These are phyloP conservation scores for Arachnomyces sp. DNA, from an alignment of 2,329 filamentous ascomycete genomes.

Conservation along the genomic window DNA sequence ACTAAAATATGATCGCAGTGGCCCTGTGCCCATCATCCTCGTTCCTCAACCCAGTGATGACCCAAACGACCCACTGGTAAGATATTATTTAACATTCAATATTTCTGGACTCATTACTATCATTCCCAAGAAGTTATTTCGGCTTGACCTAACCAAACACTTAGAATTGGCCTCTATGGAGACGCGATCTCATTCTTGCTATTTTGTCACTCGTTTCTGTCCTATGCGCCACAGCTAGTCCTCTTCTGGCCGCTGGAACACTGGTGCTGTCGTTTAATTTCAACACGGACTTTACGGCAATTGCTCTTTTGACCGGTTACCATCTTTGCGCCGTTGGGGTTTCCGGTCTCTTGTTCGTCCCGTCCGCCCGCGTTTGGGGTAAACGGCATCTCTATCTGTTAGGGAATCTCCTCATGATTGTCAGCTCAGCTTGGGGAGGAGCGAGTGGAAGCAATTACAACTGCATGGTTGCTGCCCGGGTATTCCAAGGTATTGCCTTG, in stretches of 20 bases:
- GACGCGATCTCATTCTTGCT: constrained; percentile 70
- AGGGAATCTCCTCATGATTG: constrained; percentile 65
- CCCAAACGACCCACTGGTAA: constrained; percentile 75
- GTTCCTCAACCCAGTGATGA: constrained; percentile 88
- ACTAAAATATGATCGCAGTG: constrained; percentile 66
- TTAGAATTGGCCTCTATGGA: constrained; percentile 79
- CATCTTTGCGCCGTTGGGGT: constrained; percentile 76
- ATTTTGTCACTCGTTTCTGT: constrained; percentile 73
- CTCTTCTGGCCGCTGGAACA: constrained; percentile 83
- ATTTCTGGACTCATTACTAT: background rate
- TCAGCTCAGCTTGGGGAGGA: constrained; percentile 71
- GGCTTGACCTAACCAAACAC: constrained; percentile 8
- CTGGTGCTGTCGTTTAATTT: constrained; percentile 67
- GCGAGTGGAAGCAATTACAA: constrained; percentile 59
- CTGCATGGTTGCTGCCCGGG: constrained; percentile 67
- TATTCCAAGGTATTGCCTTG: constrained; percentile 78
- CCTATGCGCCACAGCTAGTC: constrained; percentile 74
- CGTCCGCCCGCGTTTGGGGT: constrained; percentile 82
- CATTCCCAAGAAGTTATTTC: constrained; percentile 3
- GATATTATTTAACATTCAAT: constrained; percentile 19
- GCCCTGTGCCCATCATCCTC: constrained; percentile 64
- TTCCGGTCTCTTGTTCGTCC: constrained; percentile 77
- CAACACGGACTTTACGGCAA: constrained; percentile 58
- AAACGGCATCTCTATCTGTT: constrained; percentile 83
- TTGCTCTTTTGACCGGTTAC: constrained; percentile 79